A percentile compares a stretch with the other conserved stretches of the same genome.
phyloP scores from a whole-genome alignment of 306 rosid species.

The Begonia fuchsioides region DNA sequence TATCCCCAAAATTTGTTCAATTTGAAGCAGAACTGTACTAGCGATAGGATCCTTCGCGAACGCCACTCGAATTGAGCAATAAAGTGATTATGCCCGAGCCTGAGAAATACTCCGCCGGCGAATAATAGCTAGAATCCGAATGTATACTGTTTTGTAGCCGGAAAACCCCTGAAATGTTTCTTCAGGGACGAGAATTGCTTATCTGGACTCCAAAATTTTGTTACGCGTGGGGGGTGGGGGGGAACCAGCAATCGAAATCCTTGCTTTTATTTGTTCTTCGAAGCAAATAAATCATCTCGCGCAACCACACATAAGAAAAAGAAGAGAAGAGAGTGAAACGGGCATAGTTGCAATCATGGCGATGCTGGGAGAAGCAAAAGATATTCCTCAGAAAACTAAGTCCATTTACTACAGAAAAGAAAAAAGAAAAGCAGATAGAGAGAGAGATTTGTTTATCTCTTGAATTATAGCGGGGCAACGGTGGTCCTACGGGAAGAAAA shows the following conservation, averaged over 20 bases:
- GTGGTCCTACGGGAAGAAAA: too few relatives aligned
- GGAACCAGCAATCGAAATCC: background rate
- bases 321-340: background rate
- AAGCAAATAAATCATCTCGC: background rate
- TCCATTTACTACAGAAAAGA: too few relatives aligned
- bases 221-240: background rate
- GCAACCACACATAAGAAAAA: background rate
- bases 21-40: slow-evolving; percentile 9
- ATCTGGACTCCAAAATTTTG: background rate
- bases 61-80: too few relatives aligned
- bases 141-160: background rate
- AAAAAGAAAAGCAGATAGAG: too few relatives aligned
- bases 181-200: background rate
- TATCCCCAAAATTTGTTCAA: slow-evolving; percentile 3
- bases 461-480: too few relatives aligned
- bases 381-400: background rate
- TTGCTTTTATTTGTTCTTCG: slow-evolving; percentile 3
- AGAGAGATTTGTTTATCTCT: too few relatives aligned
- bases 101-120: background rate
- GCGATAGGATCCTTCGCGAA: slow-evolving; percentile 2
- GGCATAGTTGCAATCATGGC: background rate
- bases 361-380: slow-evolving; percentile 4
- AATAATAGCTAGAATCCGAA: slow-evolving; percentile 4
- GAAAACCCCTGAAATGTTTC: background rate
- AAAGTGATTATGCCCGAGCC: too few relatives aligned